Evolutionary conservation across 768 basidiomycete species (phyloP).

Genomic region (Gautieria morchelliformis): DNA sequence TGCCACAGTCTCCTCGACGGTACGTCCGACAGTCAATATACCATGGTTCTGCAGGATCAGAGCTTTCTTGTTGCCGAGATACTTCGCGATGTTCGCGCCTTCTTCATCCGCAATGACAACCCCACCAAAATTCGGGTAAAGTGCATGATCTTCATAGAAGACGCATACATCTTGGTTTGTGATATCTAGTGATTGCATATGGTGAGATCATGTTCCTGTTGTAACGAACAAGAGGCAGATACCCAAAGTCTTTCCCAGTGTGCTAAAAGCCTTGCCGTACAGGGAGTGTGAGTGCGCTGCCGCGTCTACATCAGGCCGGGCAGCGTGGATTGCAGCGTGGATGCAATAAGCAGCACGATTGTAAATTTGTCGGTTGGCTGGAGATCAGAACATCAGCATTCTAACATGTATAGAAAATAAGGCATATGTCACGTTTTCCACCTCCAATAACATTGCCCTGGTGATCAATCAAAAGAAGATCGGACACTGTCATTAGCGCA

Average conservation of each 20-base stretch:
- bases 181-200: background rate
- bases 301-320: conserved; percentile 18
- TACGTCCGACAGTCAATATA: conserved; percentile 7
- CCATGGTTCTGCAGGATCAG: conserved; percentile 13
- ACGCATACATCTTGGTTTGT: conserved; percentile 10
- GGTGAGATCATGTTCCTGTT: background rate
- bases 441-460: conserved; percentile 3
- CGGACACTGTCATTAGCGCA: conserved; percentile 4
- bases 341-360: conserved; percentile 20
- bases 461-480: conserved; percentile 5
- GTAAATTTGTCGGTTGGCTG: conserved; percentile 9
- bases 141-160: conserved; percentile 8
- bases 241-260: conserved; percentile 12
- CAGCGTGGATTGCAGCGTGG: conserved; percentile 19
- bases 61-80: conserved; percentile 10
- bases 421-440: background rate
- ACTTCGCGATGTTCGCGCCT: conserved; percentile 19
- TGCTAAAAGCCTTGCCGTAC: conserved; percentile 18
- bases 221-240: background rate
- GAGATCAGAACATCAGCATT: background rate
- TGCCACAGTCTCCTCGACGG: conserved; percentile 8
- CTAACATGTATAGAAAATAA: too few species aligned
- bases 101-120: conserved; percentile 24
- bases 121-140: conserved; percentile 9
- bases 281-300: conserved; percentile 19